phyloP scores from a whole-genome alignment of 1,139 yeast genomes.

The Pichia inconspicua region DNA sequence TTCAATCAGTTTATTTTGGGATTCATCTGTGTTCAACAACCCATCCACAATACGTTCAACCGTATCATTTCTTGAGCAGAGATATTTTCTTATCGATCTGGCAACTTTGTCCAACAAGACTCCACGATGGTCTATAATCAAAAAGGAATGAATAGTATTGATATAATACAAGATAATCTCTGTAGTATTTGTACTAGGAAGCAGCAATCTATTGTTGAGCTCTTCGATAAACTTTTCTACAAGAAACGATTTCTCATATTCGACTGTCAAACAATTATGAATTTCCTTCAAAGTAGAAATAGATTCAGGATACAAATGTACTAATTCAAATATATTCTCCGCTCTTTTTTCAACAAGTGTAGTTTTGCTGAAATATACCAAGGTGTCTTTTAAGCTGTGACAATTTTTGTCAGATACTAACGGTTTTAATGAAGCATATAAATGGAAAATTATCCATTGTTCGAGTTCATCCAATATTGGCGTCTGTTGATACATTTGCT shows the following conservation, averaged over 20 bases:
- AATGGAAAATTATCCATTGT: constrained; percentile 33
- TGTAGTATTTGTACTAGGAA: constrained; percentile 77
- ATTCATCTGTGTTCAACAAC: constrained; percentile 40
- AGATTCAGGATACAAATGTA: constrained; percentile 52
- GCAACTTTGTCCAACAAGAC: constrained; percentile 72
- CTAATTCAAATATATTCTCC: constrained; percentile 58
- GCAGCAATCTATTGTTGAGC: constrained; percentile 50
- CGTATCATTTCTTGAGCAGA: constrained; percentile 69
- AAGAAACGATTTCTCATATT: constrained; percentile 41
- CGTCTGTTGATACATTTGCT: constrained; percentile 1
- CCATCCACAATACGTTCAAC: constrained; percentile 66
- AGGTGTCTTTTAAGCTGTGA: constrained; percentile 24
- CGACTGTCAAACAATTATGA: constrained; percentile 36
- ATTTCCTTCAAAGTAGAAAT: constrained; percentile 57
- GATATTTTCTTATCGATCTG: constrained; percentile 57
- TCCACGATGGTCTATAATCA: constrained; percentile 81
- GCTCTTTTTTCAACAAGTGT: constrained; percentile 48
- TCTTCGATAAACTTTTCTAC: constrained; percentile 46
- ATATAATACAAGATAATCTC: constrained; percentile 67
- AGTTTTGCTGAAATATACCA: constrained; percentile 32
- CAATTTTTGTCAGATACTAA: constrained; percentile 17
- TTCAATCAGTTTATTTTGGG: constrained; percentile 38
- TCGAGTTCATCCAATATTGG: constrained; percentile 34
- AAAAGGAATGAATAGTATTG: constrained; percentile 63
- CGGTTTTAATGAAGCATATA: constrained; percentile 31